Conservation (phyloP, 495 filamentous ascomycete genomes). For the Podospora didyma region DNA sequence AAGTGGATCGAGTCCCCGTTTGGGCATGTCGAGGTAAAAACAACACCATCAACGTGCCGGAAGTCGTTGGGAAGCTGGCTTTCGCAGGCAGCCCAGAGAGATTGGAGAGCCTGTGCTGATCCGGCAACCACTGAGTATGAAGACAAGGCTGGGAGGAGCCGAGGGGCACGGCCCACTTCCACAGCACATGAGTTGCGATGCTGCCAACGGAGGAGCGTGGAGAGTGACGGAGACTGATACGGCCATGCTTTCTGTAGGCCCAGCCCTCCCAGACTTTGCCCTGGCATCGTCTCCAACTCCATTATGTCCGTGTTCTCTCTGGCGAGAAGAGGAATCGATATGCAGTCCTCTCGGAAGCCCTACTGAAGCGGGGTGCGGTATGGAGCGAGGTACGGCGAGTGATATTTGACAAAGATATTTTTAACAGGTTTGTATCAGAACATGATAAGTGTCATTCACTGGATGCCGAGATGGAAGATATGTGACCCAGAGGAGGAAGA, state of each 20-base stretch:
- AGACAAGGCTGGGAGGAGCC: not conserved
- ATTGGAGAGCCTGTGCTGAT: conserved; percentile 23
- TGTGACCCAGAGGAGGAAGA: not conserved
- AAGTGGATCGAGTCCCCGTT: conserved; percentile 38
- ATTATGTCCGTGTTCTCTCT: not conserved
- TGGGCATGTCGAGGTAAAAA: conserved; percentile 25
- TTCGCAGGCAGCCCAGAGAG: conserved; percentile 19
- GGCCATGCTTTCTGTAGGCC: not conserved
- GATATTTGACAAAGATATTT: no score
- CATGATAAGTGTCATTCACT: no score
- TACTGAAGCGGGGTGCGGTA: no score
- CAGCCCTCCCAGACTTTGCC: not conserved
- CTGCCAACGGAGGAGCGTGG: conserved; percentile 1
- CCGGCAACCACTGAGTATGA: conserved; percentile 25
- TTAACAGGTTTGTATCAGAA: no score
- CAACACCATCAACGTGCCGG: conserved; percentile 20
- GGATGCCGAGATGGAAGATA: not conserved
- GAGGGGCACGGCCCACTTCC: not conserved
- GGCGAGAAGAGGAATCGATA: no score
- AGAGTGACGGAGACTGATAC: not conserved
- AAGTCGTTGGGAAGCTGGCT: conserved; percentile 30
- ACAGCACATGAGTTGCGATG: not conserved
- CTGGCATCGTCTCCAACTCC: not conserved
- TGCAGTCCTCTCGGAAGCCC: no score
- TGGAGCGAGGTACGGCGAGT: no score